Evolutionary conservation across 306 rosid genomes (phyloP).

Genomic region (Vicia villosa): DNA sequence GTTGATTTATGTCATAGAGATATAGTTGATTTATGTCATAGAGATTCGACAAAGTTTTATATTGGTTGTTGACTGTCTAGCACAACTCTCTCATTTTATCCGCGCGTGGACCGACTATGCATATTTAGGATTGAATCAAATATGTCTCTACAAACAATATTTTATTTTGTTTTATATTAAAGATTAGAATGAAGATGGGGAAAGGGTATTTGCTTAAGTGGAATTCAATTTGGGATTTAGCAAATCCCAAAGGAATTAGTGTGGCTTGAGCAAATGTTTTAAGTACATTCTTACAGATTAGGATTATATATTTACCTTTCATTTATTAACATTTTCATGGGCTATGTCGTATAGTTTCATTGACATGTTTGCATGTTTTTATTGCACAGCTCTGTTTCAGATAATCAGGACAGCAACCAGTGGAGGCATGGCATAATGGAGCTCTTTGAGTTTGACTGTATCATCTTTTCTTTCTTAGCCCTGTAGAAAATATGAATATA

Average conservation of each 20-base stretch:
- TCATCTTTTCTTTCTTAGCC: conserved; percentile 38
- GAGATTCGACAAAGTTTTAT: too few relatives aligned
- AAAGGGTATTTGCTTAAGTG: neutral
- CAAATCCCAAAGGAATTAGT: neutral
- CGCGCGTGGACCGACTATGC: too few relatives aligned
- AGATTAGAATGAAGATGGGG: conserved; percentile 10
- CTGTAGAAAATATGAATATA: conserved; percentile 45
- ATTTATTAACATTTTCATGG: conserved; percentile 28
- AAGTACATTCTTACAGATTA: neutral
- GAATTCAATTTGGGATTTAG: neutral
- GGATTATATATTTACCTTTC: conserved; percentile 11
- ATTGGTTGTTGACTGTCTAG: too few relatives aligned
- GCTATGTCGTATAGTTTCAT: conserved; percentile 4
- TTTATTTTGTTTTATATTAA: neutral
- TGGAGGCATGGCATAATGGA: conserved; percentile 84
- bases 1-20: too few relatives aligned
- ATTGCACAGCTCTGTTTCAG: conserved; percentile 85
- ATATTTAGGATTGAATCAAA: conserved; percentile 16
- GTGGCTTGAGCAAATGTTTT: conserved; percentile 14
- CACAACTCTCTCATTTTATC: too few relatives aligned
- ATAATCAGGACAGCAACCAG: conserved; percentile 93
- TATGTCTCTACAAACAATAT: neutral
- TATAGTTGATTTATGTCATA: too few relatives aligned
- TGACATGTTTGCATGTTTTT: conserved; percentile 20
- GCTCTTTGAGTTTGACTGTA: conserved; percentile 32